Base-by-base conservation (phyloP, 2,329 filamentous ascomycete genomes). In the Nemania serpens region DNA sequence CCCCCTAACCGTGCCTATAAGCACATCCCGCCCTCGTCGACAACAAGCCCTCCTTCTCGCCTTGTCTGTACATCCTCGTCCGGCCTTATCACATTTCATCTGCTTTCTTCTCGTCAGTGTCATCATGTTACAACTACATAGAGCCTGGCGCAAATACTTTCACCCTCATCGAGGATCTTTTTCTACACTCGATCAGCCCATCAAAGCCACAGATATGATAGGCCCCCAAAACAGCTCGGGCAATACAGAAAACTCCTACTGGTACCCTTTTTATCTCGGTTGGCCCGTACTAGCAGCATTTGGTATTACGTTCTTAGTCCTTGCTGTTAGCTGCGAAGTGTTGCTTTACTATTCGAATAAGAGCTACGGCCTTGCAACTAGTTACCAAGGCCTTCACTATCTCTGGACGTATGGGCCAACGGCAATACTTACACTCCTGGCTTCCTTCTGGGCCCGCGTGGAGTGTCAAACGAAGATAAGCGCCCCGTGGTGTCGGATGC, bases 401-500 rank as follows among this genome's bases (percentile, higher is more conserved):
- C 20, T 58, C 3, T 58, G 61, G 53, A 64, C 58, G 18, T 64
- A 58, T 33, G 61, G 61, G 48, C 81, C 70, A 1, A 79, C 79
- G 11, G 66, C 71, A 20, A 69, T 68, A 15, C 66, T 73, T 20
- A 89, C 69, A 2, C 18, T 61, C 3, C 9, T 55, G 2, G 18
- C 47, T 3, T 47, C 49, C 0, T 51, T 61, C 20, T 64, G 62
- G 62, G 29, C 22, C 12, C 55, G 58, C 11, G 62, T 64, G 2
- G 62, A 59, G 9, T 64, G 15, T 33, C 54, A 61, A 33, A 17
- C 54, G 1, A 64, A 64, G 17, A 33, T 55, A 10, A 46, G 15
- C 5, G 50, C 50, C 5, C 58, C 58, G 2, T 64, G 62, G 62
- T 34, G 15, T 22, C 39, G 25, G 12, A 53, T 58, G 53, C 29